Conservation (phyloP, 805 yeast genomes). For the Teunomyces atbi region DNA sequence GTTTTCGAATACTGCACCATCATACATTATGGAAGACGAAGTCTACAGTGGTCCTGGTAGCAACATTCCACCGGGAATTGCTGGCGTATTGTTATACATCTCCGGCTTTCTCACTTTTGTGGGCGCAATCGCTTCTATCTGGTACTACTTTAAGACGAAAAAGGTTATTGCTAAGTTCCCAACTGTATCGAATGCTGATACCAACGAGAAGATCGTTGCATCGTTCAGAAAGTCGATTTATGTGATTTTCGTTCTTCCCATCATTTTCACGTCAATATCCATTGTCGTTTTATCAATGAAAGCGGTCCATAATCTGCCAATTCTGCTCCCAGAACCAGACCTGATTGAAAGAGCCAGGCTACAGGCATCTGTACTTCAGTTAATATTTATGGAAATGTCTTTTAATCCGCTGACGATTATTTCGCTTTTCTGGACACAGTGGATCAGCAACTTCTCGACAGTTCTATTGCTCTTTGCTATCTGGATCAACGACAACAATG, state of each 20-base stretch:
- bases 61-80: neutral
- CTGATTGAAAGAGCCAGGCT: neutral
- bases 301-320: neutral
- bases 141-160: constrained; percentile 26
- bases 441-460: constrained; percentile 8
- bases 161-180: constrained; percentile 27
- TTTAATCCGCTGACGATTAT: neutral
- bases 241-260: constrained; percentile 26
- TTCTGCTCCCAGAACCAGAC: neutral
- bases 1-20: neutral
- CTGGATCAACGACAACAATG: constrained; percentile 32
- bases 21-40: neutral
- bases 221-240: constrained; percentile 27
- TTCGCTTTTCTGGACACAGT: neutral
- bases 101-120: constrained; percentile 3
- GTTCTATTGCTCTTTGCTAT: constrained; percentile 20
- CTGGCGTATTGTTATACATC: neutral
- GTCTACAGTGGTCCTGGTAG: neutral
- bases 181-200: constrained; percentile 17
- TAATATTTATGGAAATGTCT: neutral
- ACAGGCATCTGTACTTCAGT: neutral
- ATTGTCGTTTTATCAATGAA: neutral
- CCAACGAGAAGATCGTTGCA: constrained; percentile 15
- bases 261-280: constrained; percentile 7
- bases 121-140: constrained; percentile 16